Percentiles rank a stretch among this genome's conserved stretches.
Conservation (phyloP, 176 grass and related monocot genomes). For the Bonia amplexicaulis region DNA sequence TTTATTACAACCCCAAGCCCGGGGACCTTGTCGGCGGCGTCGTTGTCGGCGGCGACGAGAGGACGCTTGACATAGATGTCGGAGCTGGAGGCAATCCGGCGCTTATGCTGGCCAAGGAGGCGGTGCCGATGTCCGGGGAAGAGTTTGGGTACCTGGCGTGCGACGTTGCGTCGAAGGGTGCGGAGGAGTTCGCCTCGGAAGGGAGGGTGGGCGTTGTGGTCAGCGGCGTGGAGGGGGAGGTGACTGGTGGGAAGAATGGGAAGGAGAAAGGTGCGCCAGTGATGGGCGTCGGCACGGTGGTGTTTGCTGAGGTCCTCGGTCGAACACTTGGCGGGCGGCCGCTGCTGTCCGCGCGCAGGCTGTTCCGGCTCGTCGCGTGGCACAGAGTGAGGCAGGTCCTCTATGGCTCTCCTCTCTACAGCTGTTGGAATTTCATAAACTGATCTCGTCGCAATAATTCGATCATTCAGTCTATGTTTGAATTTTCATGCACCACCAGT, state of each 20-base stretch:
- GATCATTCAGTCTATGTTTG: background rate
- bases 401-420: slow-evolving; percentile 41
- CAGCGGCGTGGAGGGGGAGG: slow-evolving; percentile 9
- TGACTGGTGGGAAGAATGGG: slow-evolving; percentile 1
- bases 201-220: slow-evolving; percentile 60
- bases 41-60: slow-evolving; percentile 54
- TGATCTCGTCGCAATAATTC: background rate
- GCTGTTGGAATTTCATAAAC: slow-evolving; percentile 16
- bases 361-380: slow-evolving; percentile 77
- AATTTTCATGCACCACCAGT: background rate
- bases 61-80: slow-evolving; percentile 58
- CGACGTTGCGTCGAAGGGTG: slow-evolving; percentile 35
- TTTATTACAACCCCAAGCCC: slow-evolving; percentile 62
- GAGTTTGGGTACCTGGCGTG: slow-evolving; percentile 51
- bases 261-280: slow-evolving; percentile 33
- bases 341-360: slow-evolving; percentile 65
- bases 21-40: slow-evolving; percentile 75
- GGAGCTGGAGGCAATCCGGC: slow-evolving; percentile 49
- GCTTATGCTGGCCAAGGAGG: slow-evolving; percentile 76
- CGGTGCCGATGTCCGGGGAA: slow-evolving; percentile 43
- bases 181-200: slow-evolving; percentile 26
- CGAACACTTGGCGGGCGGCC: slow-evolving; percentile 76
- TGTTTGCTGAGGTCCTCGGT: slow-evolving; percentile 75
- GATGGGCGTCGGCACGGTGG: slow-evolving; percentile 50
- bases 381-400: slow-evolving; percentile 96